Conservation (phyloP, 179 eudicot genomes). For the Beta macrorhiza region DNA sequence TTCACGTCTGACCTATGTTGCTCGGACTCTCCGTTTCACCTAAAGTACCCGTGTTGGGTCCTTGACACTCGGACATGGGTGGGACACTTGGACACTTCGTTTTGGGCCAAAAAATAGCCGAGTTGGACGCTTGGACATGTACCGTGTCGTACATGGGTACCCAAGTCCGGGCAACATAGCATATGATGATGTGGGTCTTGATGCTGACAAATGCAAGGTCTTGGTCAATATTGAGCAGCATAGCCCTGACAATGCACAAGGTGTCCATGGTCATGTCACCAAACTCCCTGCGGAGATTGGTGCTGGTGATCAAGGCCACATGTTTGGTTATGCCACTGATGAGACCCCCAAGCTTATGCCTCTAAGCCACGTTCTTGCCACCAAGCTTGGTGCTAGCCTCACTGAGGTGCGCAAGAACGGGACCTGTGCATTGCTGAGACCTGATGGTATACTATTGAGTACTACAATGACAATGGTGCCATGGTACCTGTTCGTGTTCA, state of each 20-base stretch:
- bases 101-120: too few relatives aligned
- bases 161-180: too few relatives aligned
- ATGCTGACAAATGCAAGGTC: conserved; percentile 43
- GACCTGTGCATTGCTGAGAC: conserved; percentile 39
- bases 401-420: conserved; percentile 44
- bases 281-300: conserved; percentile 42
- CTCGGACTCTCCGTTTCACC: too few relatives aligned
- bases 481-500: conserved; percentile 43
- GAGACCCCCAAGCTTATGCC: conserved; percentile 47
- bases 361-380: conserved; percentile 41
- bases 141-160: too few relatives aligned
- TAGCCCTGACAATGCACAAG: conserved; percentile 45
- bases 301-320: conserved; percentile 44
- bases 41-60: too few relatives aligned
- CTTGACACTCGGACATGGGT: too few relatives aligned
- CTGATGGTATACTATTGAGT: conserved; percentile 45
- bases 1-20: conserved; percentile 19
- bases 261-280: conserved; percentile 43
- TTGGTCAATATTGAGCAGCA: conserved; percentile 43
- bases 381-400: conserved; percentile 44
- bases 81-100: too few relatives aligned
- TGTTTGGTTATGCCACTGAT: conserved; percentile 43
- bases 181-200: conserved; percentile 35
- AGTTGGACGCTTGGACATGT: too few relatives aligned
- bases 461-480: conserved; percentile 39